phyloP scores from a whole-genome alignment of 495 filamentous ascomycete genomes.

The Neurospora sp. region DNA sequence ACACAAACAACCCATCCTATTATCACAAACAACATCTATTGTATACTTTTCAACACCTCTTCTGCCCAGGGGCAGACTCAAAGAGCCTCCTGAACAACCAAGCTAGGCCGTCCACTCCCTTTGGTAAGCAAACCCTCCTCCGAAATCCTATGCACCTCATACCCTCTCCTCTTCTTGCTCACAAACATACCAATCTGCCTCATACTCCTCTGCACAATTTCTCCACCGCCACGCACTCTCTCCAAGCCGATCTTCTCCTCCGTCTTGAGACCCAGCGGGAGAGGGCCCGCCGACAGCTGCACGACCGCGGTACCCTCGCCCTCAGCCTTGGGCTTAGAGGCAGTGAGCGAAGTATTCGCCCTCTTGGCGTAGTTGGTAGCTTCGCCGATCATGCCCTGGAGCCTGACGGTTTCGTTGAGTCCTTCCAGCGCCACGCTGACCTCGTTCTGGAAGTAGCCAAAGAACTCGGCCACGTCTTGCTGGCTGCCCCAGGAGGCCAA shows the following conservation, averaged over 20 bases:
- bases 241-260: slow-evolving; percentile 35
- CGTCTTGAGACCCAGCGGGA: slow-evolving; percentile 69
- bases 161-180: slow-evolving; percentile 62
- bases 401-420: slow-evolving; percentile 59
- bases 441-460: slow-evolving; percentile 59
- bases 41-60: background rate
- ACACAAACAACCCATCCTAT: background rate
- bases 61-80: background rate
- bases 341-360: slow-evolving; percentile 20
- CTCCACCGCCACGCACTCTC: slow-evolving; percentile 52
- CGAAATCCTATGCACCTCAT: slow-evolving; percentile 68
- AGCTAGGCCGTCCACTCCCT: slow-evolving; percentile 3
- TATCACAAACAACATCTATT: background rate
- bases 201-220: slow-evolving; percentile 49
- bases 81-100: slow-evolving; percentile 12
- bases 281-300: slow-evolving; percentile 13
- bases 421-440: slow-evolving; percentile 68
- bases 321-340: slow-evolving; percentile 3
- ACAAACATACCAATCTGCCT: slow-evolving; percentile 64
- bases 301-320: background rate
- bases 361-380: slow-evolving; percentile 54
- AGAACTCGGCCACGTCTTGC: slow-evolving; percentile 49
- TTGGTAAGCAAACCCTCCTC: slow-evolving; percentile 15
- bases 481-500: slow-evolving; percentile 29
- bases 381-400: slow-evolving; percentile 59